phyloP scores from a whole-genome alignment of 805 yeast species.

The Yarrowia keelungensis region DNA sequence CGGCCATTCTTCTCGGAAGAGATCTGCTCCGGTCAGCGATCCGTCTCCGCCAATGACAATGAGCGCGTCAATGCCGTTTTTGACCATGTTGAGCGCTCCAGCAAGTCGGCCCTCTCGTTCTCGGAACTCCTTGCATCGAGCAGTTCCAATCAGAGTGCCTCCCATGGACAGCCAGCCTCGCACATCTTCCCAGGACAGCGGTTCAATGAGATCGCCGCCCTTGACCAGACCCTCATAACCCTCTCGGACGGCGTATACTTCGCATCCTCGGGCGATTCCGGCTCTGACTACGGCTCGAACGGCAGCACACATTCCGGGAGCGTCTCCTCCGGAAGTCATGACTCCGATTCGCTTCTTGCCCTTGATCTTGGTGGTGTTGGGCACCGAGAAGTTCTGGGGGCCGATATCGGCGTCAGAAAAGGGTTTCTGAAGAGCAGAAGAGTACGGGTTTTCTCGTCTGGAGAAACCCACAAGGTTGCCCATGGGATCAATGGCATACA shows the following conservation, averaged over 20 bases:
- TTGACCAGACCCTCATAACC: conserved; percentile 92
- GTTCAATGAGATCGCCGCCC: conserved; percentile 80
- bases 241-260: conserved; percentile 88
- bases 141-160: conserved; percentile 97
- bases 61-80: conserved; percentile 89
- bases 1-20: conserved; percentile 95
- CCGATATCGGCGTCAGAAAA: background rate
- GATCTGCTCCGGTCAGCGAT: conserved; percentile 95
- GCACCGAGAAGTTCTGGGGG: background rate
- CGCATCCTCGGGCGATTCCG: conserved; percentile 86
- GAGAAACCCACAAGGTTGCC: conserved; percentile 86
- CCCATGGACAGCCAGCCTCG: conserved; percentile 92
- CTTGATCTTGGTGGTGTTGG: conserved; percentile 11
- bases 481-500: conserved; percentile 81
- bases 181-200: conserved; percentile 92
- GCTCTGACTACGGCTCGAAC: conserved; percentile 96
- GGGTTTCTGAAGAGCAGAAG: conserved; percentile 24
- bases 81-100: conserved; percentile 85
- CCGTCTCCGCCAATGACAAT: conserved; percentile 99
- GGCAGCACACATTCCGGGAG: conserved; percentile 98
- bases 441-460: conserved; percentile 51
- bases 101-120: conserved; percentile 83
- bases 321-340: conserved; percentile 98
- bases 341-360: conserved; percentile 74
- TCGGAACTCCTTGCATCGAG: conserved; percentile 84